phyloP scores from a whole-genome alignment of 176 grass and related monocot genomes.

The Hyparrhenia diplandra region DNA sequence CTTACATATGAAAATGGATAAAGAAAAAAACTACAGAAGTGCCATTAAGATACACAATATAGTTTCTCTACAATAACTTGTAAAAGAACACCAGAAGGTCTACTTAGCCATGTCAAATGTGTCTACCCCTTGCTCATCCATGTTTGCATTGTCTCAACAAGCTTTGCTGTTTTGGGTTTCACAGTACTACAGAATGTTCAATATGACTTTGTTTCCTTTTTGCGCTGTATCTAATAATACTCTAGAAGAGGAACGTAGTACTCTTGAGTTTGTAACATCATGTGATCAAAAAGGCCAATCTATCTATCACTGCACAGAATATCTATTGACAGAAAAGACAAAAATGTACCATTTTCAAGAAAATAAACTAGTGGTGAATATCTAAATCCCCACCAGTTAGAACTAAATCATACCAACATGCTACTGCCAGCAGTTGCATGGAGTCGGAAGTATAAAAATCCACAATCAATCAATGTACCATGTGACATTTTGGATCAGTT shows the following conservation, averaged over 20 bases:
- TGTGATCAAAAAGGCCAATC: neutral
- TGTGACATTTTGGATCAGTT: neutral
- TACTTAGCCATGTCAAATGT: neutral
- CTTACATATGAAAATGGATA: neutral
- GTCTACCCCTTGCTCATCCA: neutral
- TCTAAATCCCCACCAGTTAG: neutral
- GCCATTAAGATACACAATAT: neutral
- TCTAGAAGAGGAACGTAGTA: neutral
- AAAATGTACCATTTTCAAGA: too few species aligned
- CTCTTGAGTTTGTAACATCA: neutral
- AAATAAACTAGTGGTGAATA: neutral
- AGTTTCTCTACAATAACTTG: neutral
- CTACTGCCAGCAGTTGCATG: neutral
- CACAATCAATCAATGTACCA: neutral
- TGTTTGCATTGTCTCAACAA: neutral
- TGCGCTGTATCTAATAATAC: neutral
- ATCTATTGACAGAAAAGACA: neutral
- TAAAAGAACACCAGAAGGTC: neutral
- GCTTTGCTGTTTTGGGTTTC: neutral
- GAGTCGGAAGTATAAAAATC: constrained; percentile 17
- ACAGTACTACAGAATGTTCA: neutral
- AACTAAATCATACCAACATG: neutral
- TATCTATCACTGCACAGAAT: neutral
- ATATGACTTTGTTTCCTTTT: neutral
- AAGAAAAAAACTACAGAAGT: neutral